Conservation (phyloP, 2,329 filamentous ascomycete species). For the Clarireedia paspali region DNA sequence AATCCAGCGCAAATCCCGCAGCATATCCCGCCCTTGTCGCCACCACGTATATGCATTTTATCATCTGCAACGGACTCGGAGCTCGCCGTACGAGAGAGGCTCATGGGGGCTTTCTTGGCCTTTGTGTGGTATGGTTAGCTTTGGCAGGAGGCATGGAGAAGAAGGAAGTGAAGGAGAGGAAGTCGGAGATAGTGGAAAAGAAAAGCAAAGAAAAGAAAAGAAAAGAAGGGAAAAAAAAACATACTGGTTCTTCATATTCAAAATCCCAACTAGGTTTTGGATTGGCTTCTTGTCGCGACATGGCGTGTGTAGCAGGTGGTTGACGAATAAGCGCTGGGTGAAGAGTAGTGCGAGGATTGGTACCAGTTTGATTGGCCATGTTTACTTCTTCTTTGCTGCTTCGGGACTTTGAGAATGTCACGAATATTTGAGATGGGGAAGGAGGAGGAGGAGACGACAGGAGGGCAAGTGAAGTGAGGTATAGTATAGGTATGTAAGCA, state of each 20-base stretch:
- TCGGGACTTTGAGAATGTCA: too few species aligned
- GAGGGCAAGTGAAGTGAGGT: too few species aligned
- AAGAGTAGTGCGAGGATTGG: slow-evolving; percentile 5
- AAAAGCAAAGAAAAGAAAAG: neutral
- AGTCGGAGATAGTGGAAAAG: too few species aligned
- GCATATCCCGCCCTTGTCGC: neutral
- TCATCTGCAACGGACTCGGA: neutral
- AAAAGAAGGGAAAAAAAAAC: neutral
- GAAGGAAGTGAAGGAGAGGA: neutral
- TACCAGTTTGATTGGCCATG: neutral
- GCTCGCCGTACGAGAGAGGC: neutral
- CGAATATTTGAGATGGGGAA: too few species aligned
- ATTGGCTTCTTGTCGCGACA: neutral
- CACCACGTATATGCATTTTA: neutral
- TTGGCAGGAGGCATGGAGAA: neutral
- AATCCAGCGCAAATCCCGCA: slow-evolving; percentile 7
- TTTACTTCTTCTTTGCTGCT: neutral
- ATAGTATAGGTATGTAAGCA: too few species aligned
- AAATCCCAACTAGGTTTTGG: neutral
- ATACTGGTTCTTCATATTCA: slow-evolving; percentile 1
- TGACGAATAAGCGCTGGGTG: slow-evolving; percentile 7
- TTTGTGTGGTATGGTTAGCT: neutral
- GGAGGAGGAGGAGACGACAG: too few species aligned
- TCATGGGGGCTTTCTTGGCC: neutral
- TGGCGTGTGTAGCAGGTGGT: neutral